Evolutionary conservation across 805 yeast genomes (phyloP).

Genomic region (Priceomyces fermenticarens): DNA sequence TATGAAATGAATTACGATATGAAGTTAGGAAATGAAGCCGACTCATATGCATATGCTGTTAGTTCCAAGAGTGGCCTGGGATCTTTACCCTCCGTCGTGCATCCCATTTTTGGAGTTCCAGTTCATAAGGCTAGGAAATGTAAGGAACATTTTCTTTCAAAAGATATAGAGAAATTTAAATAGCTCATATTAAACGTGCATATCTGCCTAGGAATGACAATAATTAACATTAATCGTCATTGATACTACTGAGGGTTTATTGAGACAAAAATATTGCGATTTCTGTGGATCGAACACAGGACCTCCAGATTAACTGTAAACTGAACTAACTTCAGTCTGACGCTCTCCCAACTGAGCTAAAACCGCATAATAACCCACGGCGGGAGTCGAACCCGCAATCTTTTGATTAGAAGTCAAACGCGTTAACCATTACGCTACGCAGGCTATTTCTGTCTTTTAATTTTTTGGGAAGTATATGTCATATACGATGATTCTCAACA

Average conservation of each 20-base stretch:
- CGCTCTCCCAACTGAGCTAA: slow-evolving; percentile 41
- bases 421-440: slow-evolving; percentile 66
- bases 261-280: slow-evolving; percentile 46
- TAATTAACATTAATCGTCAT: too few species aligned
- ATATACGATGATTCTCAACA: too few species aligned
- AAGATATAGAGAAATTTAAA: not conserved
- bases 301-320: slow-evolving; percentile 64
- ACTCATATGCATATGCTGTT: slow-evolving; percentile 18
- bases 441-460: slow-evolving; percentile 3
- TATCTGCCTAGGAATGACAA: too few species aligned
- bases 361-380: slow-evolving; percentile 38
- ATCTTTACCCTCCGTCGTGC: slow-evolving; percentile 14
- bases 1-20: slow-evolving; percentile 13
- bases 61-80: slow-evolving; percentile 7
- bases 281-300: slow-evolving; percentile 87
- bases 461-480: not conserved
- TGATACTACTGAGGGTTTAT: not conserved
- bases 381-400: slow-evolving; percentile 65
- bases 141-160: slow-evolving; percentile 7
- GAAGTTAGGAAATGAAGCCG: slow-evolving; percentile 5
- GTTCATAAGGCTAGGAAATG: slow-evolving; percentile 32
- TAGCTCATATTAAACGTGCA: not conserved
- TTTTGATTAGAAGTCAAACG: slow-evolving; percentile 66
- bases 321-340: slow-evolving; percentile 33
- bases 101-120: slow-evolving; percentile 30